phyloP scores from a whole-genome alignment of 257 asterid species.

The Linderniella brevidens region DNA sequence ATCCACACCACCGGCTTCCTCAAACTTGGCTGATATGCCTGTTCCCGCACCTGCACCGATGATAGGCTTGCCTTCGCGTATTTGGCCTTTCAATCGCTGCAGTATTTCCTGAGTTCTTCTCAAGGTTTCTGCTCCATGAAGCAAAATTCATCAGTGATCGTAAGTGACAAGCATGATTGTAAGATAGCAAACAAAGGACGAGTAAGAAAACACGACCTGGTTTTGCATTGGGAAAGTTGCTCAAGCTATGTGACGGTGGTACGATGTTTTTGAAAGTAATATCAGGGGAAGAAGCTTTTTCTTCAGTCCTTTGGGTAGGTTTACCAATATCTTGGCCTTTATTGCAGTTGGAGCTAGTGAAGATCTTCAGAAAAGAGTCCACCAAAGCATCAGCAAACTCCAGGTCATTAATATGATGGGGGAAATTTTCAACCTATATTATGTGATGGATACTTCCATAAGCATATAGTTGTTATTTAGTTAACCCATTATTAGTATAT shows the following conservation, averaged over 20 bases:
- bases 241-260: conserved; percentile 30
- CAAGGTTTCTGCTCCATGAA: conserved; percentile 57
- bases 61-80: conserved; percentile 59
- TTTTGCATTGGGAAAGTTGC: conserved; percentile 76
- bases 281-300: conserved; percentile 16
- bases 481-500: conserved; percentile 9
- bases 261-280: conserved; percentile 10
- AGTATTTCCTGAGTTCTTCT: conserved; percentile 38
- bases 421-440: conserved; percentile 54
- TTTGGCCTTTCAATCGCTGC: conserved; percentile 47
- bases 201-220: conserved; percentile 34
- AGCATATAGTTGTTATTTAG: conserved; percentile 1
- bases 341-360: conserved; percentile 6
- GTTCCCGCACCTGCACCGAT: conserved; percentile 99
- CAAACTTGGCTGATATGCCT: conserved; percentile 97
- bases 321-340: conserved; percentile 16
- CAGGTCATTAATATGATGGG: conserved; percentile 66
- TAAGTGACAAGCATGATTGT: conserved; percentile 1
- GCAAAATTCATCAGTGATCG: background rate
- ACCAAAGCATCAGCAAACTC: conserved; percentile 78
- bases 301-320: conserved; percentile 22
- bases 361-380: conserved; percentile 64
- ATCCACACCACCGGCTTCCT: conserved; percentile 96
- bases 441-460: conserved; percentile 10
- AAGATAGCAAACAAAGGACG: background rate